Conservation (phyloP, 192 early-diverging fungal genomes). For the Backusella parvicylindrica region DNA sequence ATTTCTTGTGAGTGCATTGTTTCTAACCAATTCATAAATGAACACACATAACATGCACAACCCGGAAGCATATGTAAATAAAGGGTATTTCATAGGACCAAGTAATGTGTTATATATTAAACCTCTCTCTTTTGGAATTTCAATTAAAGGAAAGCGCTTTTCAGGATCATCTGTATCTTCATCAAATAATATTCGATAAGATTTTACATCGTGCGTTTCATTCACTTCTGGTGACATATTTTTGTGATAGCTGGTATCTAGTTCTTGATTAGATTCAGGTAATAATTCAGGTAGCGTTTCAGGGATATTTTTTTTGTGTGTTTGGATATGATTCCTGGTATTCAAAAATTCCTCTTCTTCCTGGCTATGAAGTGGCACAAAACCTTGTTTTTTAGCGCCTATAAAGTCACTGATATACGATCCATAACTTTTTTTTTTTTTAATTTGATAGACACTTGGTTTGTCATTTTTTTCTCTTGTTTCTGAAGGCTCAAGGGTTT, state of each 20-base stretch:
- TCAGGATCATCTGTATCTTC: not conserved
- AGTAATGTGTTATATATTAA: not conserved
- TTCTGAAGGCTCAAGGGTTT: not conserved
- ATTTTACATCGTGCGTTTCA: not conserved
- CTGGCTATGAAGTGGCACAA: not conserved
- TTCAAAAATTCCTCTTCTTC: not conserved
- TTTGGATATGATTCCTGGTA: not conserved
- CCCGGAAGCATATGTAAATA: constrained; percentile 47
- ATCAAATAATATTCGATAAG: not conserved
- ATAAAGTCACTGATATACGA: not conserved
- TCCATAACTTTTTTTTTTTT: not conserved
- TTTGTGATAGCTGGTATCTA: not conserved
- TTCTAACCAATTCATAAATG: constrained; percentile 52
- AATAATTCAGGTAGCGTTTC: not conserved
- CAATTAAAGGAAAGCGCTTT: not conserved
- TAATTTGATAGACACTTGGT: not conserved
- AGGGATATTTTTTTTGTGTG: not conserved
- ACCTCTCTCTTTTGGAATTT: not conserved
- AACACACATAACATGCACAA: constrained; percentile 42
- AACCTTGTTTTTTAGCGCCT: not conserved
- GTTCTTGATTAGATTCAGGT: not conserved
- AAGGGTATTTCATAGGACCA: constrained; percentile 28
- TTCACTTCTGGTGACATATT: not conserved
- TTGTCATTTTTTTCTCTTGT: not conserved
- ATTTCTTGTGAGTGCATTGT: constrained; percentile 52